Evolutionary conservation across 1,284 basidiomycete species (phyloP).

Genomic region (Cystobasidium pallidum): DNA sequence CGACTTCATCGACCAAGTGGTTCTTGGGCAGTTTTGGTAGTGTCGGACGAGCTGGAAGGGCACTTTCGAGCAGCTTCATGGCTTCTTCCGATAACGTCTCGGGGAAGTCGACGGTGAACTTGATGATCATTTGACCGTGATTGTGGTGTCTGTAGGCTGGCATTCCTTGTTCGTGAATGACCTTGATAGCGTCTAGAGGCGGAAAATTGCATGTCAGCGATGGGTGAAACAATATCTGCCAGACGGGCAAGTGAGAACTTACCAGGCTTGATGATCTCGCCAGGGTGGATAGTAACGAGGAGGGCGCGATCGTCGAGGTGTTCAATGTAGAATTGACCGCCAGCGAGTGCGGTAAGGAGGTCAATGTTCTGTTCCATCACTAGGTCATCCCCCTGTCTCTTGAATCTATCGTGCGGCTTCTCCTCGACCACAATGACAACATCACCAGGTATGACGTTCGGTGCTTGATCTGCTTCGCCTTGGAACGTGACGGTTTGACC

Average conservation of each 20-base stretch:
- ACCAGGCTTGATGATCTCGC: slow-evolving; percentile 95
- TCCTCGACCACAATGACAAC: slow-evolving; percentile 97
- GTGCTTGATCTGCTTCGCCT: slow-evolving; percentile 96
- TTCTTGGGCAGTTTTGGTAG: slow-evolving; percentile 72
- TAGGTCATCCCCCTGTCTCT: slow-evolving; percentile 90
- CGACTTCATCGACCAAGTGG: slow-evolving; percentile 77
- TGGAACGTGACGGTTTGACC: slow-evolving; percentile 94
- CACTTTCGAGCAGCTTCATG: slow-evolving; percentile 79
- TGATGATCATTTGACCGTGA: slow-evolving; percentile 89
- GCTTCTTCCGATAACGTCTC: slow-evolving; percentile 71
- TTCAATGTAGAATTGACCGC: slow-evolving; percentile 86
- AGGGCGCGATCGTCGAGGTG: slow-evolving; percentile 93
- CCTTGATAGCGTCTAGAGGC: slow-evolving; percentile 76
- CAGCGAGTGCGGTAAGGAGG: slow-evolving; percentile 88
- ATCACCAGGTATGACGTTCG: slow-evolving; percentile 86
- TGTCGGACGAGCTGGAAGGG: slow-evolving; percentile 77
- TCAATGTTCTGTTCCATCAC: slow-evolving; percentile 86
- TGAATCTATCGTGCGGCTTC: slow-evolving; percentile 88
- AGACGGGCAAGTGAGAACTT: slow-evolving; percentile 45
- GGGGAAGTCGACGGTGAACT: slow-evolving; percentile 87
- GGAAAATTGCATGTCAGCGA: neutral
- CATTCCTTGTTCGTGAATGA: slow-evolving; percentile 95
- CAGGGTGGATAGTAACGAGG: slow-evolving; percentile 80
- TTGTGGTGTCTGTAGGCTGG: slow-evolving; percentile 98
- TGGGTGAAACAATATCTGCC: too few species aligned